Conservation (phyloP, 2,329 filamentous ascomycete genomes). For the Claviceps arundinis region DNA sequence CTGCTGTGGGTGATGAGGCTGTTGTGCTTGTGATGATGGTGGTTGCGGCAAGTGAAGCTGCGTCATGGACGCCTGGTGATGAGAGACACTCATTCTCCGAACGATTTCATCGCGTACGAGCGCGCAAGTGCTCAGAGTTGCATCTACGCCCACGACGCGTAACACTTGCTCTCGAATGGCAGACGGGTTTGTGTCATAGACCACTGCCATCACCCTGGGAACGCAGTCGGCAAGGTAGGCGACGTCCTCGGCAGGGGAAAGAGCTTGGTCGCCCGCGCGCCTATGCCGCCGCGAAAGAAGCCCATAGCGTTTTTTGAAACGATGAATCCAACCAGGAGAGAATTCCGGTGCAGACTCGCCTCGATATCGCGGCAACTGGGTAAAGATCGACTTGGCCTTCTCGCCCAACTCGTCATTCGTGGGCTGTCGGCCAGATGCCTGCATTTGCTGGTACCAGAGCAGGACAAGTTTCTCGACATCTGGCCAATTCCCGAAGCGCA, state of each 20-base stretch:
- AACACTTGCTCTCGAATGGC: conserved; percentile 45
- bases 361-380: conserved; percentile 44
- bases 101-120: conserved; percentile 46
- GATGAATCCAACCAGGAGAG: conserved; percentile 50
- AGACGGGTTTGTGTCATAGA: conserved; percentile 43
- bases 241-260: conserved; percentile 41
- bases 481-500: conserved; percentile 52
- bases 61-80: conserved; percentile 12
- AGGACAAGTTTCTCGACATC: conserved; percentile 47
- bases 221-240: conserved; percentile 47
- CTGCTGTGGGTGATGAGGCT: conserved; percentile 10
- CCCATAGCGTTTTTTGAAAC: conserved; percentile 51
- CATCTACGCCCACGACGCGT: conserved; percentile 41
- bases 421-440: conserved; percentile 39
- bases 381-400: conserved; percentile 47
- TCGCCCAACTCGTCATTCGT: conserved; percentile 50
- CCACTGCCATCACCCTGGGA: conserved; percentile 44
- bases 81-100: conserved; percentile 19
- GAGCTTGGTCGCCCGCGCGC: conserved; percentile 32
- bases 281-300: conserved; percentile 43
- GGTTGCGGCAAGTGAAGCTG: conserved; percentile 4
- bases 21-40: conserved; percentile 3
- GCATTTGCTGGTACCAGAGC: conserved; percentile 40
- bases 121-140: conserved; percentile 39
- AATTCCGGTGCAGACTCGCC: conserved; percentile 48